Evolutionary conservation across 2,329 filamentous ascomycete species (phyloP), one percentile per base, ranked within the genome.

Genomic region (Alternaria triticina): DNA sequence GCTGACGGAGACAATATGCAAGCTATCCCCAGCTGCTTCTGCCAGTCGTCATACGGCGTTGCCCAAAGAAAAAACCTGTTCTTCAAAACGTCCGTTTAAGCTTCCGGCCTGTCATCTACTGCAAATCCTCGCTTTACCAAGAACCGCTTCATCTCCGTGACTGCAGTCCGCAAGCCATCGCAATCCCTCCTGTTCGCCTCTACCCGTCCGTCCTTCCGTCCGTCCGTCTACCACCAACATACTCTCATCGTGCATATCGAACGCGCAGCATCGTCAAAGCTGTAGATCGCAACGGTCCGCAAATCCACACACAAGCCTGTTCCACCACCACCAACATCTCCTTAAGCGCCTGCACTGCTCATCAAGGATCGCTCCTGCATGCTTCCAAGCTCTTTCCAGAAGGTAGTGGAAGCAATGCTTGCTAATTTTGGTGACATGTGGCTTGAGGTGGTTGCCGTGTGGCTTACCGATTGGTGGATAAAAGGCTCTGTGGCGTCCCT

Each of bases 401-500:
- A 46, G 17, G 25, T 30, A 44, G n/a, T 22, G 15, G 40, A 17
- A 56, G 45, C 13, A 43, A 7, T 22, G 11, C 12, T 28, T 23
- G 43, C 49, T 55, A 50, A 43, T 50, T 49, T 54, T 50, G 36
- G 40, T 23, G 20, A 49, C 28, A 27, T 28, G 54, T 28, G 25
- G 54, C 22, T 40, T 46, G 44, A 20, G 13, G 22, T 54, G 33
- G 20, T 33, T 33, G 33, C 7, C 20, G 27, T 25, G 20, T 45
- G 22, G 43, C 27, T 17, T 28, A n/a, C 54, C 47, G 47, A 62
- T 62, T 62, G 60, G 60, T 59, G 60, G 56, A 62, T 57, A 36
- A 62, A 62, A 17, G 22, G 8, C 5, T 8, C 20, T 44, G 60
- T 62, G 56, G 60, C 60, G 50, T 25, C 33, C 33, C 17, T 13